Evolutionary conservation across 306 rosid species (phyloP).

Genomic region (Acacia confusa): DNA sequence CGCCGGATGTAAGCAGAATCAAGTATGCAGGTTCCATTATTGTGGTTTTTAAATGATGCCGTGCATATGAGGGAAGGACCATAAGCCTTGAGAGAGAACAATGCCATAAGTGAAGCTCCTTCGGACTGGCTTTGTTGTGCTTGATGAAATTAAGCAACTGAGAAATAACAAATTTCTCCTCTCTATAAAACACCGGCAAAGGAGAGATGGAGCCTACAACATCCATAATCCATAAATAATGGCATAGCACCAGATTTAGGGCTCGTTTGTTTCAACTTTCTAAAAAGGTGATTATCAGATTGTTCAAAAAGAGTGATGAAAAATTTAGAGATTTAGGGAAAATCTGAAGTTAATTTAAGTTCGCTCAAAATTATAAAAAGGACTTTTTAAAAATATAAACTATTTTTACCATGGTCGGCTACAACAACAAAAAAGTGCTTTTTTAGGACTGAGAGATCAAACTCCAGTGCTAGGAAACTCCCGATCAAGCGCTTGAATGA

Average conservation of each 20-base stretch:
- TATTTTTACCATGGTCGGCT: too few relatives aligned
- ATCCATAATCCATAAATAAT: too few relatives aligned
- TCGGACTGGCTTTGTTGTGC: neutral
- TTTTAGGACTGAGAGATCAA: too few relatives aligned
- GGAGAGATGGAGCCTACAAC: neutral
- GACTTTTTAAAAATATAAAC: too few relatives aligned
- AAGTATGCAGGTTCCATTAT: constrained; percentile 24
- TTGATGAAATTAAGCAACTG: neutral
- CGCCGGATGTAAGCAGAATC: constrained; percentile 62
- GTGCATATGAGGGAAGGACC: constrained; percentile 48
- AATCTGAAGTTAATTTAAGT: too few relatives aligned
- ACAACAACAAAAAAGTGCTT: too few relatives aligned
- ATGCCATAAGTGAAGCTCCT: constrained; percentile 32
- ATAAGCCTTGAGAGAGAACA: constrained; percentile 25
- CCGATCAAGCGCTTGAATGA: too few relatives aligned
- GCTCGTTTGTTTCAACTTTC: neutral
- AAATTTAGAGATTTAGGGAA: neutral
- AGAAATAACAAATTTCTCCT: neutral
- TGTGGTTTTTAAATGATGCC: constrained; percentile 27
- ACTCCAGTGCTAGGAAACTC: too few relatives aligned
- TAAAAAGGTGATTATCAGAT: neutral
- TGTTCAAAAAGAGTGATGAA: neutral
- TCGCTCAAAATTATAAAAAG: too few relatives aligned
- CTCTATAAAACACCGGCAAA: neutral
- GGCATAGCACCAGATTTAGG: neutral